Conservation (phyloP, 306 rosid species). For the Prosopis cineraria region DNA sequence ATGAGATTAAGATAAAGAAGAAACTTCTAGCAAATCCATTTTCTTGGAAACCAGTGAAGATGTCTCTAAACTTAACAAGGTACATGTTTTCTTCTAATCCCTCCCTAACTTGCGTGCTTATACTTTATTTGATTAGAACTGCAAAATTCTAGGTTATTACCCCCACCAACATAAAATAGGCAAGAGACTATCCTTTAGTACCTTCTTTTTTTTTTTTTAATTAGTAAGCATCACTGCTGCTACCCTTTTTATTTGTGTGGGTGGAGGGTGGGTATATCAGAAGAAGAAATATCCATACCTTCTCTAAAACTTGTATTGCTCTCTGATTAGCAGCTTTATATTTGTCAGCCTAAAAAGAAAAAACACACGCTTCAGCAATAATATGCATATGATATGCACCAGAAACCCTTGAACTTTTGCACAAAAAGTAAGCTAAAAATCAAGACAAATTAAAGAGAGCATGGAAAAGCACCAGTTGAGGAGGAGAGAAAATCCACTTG, state of each 20-base stretch:
- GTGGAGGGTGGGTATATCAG: neutral
- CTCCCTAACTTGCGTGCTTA: neutral
- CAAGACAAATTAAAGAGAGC: neutral
- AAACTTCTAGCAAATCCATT: neutral
- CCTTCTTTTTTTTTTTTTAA: neutral
- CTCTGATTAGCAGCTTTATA: constrained; percentile 70
- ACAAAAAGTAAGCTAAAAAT: constrained; percentile 15
- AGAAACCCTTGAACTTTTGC: constrained; percentile 5
- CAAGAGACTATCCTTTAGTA: neutral
- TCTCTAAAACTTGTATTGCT: constrained; percentile 70
- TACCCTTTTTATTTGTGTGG: neutral
- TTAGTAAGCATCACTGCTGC: neutral
- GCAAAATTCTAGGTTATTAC: neutral
- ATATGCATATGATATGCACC: constrained; percentile 7
- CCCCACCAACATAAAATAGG: neutral
- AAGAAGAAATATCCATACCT: constrained; percentile 45
- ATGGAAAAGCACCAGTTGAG: constrained; percentile 56
- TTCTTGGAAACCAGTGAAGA: neutral
- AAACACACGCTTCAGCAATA: neutral
- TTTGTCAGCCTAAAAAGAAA: constrained; percentile 55
- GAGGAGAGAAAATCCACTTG: constrained; percentile 86
- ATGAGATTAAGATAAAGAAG: no score
- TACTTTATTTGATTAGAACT: neutral
- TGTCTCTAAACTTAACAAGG: neutral
- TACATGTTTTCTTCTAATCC: neutral